Evolutionary conservation across 202 grass and related monocot species (phyloP).

Genomic region (Zizania palustris): DNA sequence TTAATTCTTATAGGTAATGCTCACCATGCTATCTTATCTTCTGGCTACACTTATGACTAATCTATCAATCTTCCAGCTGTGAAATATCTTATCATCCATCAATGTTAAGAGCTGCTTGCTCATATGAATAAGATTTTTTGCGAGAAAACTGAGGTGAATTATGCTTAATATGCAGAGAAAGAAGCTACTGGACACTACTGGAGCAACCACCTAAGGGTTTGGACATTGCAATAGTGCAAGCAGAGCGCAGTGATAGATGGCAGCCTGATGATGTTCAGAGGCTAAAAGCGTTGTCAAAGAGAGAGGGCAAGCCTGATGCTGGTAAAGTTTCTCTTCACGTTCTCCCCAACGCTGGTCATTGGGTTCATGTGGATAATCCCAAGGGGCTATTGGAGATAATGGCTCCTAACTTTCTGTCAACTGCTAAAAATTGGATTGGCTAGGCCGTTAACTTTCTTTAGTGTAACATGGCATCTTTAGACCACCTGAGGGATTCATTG

Average conservation of each 20-base stretch:
- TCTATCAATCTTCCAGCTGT: background rate
- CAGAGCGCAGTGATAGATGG: conserved; percentile 91
- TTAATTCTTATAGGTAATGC: conserved; percentile 82
- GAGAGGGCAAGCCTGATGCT: conserved; percentile 43
- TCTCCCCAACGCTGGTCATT: conserved; percentile 86
- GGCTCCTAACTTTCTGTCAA: conserved; percentile 62
- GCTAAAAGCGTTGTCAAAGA: conserved; percentile 64
- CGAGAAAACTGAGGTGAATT: background rate
- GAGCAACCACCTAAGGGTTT: conserved; percentile 76
- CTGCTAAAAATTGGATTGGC: conserved; percentile 40
- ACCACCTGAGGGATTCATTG: background rate
- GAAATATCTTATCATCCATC: background rate
- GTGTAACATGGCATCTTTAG: conserved; percentile 1
- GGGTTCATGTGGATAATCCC: conserved; percentile 96
- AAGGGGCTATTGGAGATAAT: conserved; percentile 90
- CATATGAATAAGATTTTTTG: conserved; percentile 1
- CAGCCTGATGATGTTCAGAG: conserved; percentile 61
- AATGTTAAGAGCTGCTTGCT: background rate
- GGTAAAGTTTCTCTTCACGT: conserved; percentile 70
- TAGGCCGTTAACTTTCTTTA: background rate
- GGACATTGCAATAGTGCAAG: conserved; percentile 82
- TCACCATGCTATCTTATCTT: background rate
- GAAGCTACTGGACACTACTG: conserved; percentile 71
- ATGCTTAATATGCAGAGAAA: conserved; percentile 57
- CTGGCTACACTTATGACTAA: background rate